phyloP scores from a whole-genome alignment of 495 filamentous ascomycete genomes.

The Lasiosphaeria ovina region DNA sequence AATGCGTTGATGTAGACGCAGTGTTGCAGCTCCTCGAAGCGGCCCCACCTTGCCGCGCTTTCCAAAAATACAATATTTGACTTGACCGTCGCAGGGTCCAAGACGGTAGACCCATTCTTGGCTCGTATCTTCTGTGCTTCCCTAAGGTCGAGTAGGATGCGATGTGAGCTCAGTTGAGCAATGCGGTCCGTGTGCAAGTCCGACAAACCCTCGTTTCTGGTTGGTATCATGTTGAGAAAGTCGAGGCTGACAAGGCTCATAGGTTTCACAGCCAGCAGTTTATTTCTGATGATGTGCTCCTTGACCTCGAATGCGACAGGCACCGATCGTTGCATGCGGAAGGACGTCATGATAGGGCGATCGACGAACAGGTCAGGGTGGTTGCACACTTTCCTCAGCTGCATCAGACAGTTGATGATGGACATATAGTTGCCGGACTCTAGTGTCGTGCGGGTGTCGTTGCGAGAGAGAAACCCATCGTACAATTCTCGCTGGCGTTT shows the following conservation, averaged over 20 bases:
- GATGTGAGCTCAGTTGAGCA: constrained; percentile 61
- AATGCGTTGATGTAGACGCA: constrained; percentile 78
- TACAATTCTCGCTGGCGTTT: constrained; percentile 94
- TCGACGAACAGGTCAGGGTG: constrained; percentile 98
- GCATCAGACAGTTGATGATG: constrained; percentile 98
- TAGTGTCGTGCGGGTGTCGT: constrained; percentile 82
- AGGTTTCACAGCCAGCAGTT: constrained; percentile 62
- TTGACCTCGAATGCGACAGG: constrained; percentile 76
- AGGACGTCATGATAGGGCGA: constrained; percentile 95
- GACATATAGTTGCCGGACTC: constrained; percentile 96
- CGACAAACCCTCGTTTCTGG: constrained; percentile 66
- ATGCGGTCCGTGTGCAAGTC: constrained; percentile 59
- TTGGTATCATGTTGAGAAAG: constrained; percentile 78
- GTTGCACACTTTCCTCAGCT: constrained; percentile 96
- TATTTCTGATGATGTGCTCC: constrained; percentile 66
- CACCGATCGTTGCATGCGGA: constrained; percentile 83
- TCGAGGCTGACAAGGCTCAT: constrained; percentile 67
- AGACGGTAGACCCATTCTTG: constrained; percentile 54
- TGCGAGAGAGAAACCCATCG: constrained; percentile 93
- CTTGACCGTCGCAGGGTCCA: constrained; percentile 60
- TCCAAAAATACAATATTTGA: constrained; percentile 72
- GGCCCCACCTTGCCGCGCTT: constrained; percentile 64
- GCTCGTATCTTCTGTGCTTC: constrained; percentile 63
- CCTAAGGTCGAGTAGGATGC: constrained; percentile 58
- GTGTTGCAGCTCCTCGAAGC: constrained; percentile 76